phyloP scores from a whole-genome alignment of 148 eudicot species.

The Dysphania ambrosioides region DNA sequence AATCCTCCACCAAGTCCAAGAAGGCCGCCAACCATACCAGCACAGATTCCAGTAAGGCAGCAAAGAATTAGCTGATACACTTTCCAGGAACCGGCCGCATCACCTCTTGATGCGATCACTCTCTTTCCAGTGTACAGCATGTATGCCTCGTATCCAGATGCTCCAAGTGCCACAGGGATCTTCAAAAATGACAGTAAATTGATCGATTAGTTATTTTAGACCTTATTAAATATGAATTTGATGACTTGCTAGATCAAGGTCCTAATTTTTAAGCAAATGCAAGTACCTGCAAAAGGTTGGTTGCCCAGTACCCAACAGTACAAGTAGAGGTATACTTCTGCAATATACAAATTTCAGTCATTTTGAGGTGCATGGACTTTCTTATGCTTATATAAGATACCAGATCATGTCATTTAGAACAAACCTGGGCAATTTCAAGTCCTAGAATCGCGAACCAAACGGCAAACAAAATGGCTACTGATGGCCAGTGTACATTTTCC shows the following conservation, averaged over 20 bases:
- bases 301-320: slow-evolving; percentile 44
- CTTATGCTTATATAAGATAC: neutral
- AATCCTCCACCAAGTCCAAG: slow-evolving; percentile 80
- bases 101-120: slow-evolving; percentile 50
- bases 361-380: neutral
- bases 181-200: slow-evolving; percentile 1
- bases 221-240: too few species aligned
- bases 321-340: slow-evolving; percentile 52
- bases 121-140: slow-evolving; percentile 54
- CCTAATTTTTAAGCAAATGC: neutral
- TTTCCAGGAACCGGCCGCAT: slow-evolving; percentile 28
- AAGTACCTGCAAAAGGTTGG: slow-evolving; percentile 52
- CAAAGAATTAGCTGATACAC: slow-evolving; percentile 37
- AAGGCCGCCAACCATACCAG: slow-evolving; percentile 70
- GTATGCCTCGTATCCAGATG: slow-evolving; percentile 51
- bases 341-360: slow-evolving; percentile 13
- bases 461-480: slow-evolving; percentile 35
- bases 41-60: slow-evolving; percentile 44
- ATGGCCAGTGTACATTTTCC: slow-evolving; percentile 49
- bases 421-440: slow-evolving; percentile 44
- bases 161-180: slow-evolving; percentile 56
- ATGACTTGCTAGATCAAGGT: neutral
- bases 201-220: too few species aligned
- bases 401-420: neutral
- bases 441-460: slow-evolving; percentile 53